Percentiles rank a stretch among this genome's conserved stretches.
These are phyloP conservation scores for Coemansia sp. DNA, from an alignment of 192 early-diverging fungal genomes.

Conservation along the genomic window DNA sequence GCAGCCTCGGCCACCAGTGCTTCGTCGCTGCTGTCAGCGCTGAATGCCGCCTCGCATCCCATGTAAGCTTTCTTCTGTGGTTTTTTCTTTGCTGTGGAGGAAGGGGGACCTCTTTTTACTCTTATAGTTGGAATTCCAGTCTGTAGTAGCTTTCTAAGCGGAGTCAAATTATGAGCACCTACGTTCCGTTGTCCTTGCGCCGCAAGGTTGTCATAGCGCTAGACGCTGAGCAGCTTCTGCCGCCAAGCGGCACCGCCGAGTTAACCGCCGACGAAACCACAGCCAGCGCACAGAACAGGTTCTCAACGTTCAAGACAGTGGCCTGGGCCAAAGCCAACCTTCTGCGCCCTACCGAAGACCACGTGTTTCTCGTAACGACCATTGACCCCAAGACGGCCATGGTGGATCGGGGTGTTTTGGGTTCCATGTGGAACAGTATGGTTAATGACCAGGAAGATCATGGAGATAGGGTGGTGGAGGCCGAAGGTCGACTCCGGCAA, in stretches of 20 bases:
- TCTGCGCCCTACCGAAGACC: constrained; percentile 23
- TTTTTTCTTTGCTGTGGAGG: not conserved
- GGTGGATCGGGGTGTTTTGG: not conserved
- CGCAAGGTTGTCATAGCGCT: constrained; percentile 45
- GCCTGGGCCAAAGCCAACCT: constrained; percentile 45
- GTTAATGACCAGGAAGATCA: constrained; percentile 13
- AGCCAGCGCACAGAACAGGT: constrained; percentile 6
- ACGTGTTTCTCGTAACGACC: constrained; percentile 31
- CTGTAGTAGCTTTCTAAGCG: too few species aligned
- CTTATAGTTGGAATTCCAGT: too few species aligned
- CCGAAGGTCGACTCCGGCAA: constrained; percentile 5
- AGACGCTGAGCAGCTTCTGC: constrained; percentile 18
- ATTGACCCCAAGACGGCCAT: constrained; percentile 6
- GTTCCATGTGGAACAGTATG: constrained; percentile 31
- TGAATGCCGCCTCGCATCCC: constrained; percentile 31
- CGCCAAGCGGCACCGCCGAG: not conserved
- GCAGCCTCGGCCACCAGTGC: constrained; percentile 1
- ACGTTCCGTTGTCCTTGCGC: constrained; percentile 36
- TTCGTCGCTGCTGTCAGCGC: constrained; percentile 8
- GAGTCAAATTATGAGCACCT: constrained; percentile 1
- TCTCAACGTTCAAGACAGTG: constrained; percentile 28
- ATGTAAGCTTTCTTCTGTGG: constrained; percentile 1
- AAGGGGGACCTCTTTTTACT: too few species aligned
- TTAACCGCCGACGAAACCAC: not conserved
- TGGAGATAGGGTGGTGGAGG: not conserved